Percentiles rank a stretch among this genome's conserved stretches.
Conservation (phyloP, 176 grass and related monocot genomes). For the Guadua angustifolia region DNA sequence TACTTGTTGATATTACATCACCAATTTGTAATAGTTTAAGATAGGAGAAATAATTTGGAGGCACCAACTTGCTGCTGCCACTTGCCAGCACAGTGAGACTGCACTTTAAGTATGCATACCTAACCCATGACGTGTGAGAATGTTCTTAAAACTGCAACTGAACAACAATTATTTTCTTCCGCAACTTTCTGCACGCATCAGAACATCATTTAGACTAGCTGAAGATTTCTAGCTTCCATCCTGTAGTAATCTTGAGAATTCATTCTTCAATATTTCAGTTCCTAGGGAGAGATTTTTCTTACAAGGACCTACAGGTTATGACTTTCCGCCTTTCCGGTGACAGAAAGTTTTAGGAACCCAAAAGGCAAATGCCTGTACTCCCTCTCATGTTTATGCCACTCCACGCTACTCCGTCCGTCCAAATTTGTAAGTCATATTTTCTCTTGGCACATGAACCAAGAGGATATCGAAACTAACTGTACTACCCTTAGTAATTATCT, state of each 20-base stretch:
- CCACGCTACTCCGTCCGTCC: no score
- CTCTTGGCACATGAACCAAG: no score
- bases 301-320: neutral
- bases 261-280: neutral
- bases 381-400: no score
- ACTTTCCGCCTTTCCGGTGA: constrained; percentile 37
- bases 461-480: no score
- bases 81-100: neutral
- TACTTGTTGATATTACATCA: neutral
- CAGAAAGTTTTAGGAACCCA: constrained; percentile 11
- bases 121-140: neutral
- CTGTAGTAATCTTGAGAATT: constrained; percentile 10
- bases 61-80: constrained; percentile 16
- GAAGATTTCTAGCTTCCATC: neutral
- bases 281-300: neutral
- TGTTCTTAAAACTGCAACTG: no score
- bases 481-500: no score
- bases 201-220: neutral
- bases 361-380: constrained; percentile 12
- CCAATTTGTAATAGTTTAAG: constrained; percentile 43
- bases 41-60: neutral
- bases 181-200: neutral
- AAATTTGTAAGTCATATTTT: no score
- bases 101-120: neutral
- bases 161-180: neutral